phyloP scores from a whole-genome alignment of 2,329 filamentous ascomycete genomes.

The Ambrosiella beaveri region DNA sequence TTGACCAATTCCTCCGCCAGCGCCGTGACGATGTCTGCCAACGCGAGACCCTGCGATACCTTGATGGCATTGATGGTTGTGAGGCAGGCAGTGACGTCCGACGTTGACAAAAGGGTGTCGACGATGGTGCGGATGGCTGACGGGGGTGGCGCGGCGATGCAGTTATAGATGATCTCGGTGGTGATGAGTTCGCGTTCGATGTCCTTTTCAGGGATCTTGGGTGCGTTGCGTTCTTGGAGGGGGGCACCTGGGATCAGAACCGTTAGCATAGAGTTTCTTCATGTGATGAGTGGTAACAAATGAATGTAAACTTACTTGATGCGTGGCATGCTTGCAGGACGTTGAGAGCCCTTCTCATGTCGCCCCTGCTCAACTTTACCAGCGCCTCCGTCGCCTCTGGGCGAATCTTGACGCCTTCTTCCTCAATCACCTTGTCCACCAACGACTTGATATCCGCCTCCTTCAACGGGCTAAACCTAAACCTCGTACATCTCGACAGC shows the following conservation, averaged over 20 bases:
- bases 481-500: slow-evolving; percentile 82
- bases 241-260: slow-evolving; percentile 40
- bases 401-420: slow-evolving; percentile 72
- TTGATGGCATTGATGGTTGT: slow-evolving; percentile 81
- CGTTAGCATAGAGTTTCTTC: no score
- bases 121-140: slow-evolving; percentile 73
- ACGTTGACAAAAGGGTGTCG: slow-evolving; percentile 63
- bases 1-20: slow-evolving; percentile 66
- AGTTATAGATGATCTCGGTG: slow-evolving; percentile 90
- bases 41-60: slow-evolving; percentile 62
- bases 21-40: slow-evolving; percentile 85
- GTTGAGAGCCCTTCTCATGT: slow-evolving; percentile 89
- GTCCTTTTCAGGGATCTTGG: slow-evolving; percentile 43
- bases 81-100: slow-evolving; percentile 78
- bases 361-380: slow-evolving; percentile 76
- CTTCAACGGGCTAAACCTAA: slow-evolving; percentile 86
- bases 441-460: slow-evolving; percentile 68
- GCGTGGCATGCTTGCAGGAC: slow-evolving; percentile 94
- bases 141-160: slow-evolving; percentile 87
- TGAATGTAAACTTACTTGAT: slow-evolving; percentile 43
- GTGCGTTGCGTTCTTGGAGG: slow-evolving; percentile 40
- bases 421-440: slow-evolving; percentile 76
- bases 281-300: not conserved
- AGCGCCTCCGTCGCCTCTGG: slow-evolving; percentile 66
- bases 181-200: slow-evolving; percentile 64